These are phyloP conservation scores for Chloranthus sessilifolius DNA, from an alignment of 164 flowering plant species.

Conservation along the genomic window DNA sequence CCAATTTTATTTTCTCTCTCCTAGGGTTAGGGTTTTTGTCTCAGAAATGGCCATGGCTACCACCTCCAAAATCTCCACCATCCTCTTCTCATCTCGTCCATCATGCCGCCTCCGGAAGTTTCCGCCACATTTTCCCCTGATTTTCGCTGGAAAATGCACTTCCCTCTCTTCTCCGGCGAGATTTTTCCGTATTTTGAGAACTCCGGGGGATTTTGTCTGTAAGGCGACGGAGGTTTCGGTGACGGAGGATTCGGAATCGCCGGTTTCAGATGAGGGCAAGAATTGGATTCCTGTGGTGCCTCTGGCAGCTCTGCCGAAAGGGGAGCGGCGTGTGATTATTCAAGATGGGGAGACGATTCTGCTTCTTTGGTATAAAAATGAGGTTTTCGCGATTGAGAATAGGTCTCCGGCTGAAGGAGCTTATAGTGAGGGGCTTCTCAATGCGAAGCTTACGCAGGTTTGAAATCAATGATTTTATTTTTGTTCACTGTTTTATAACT, in stretches of 20 bases:
- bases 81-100: slow-evolving; percentile 15
- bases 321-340: slow-evolving; percentile 85
- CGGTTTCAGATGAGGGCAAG: slow-evolving; percentile 27
- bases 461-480: not conserved
- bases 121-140: slow-evolving; percentile 1
- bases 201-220: slow-evolving; percentile 23
- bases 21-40: not conserved
- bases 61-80: slow-evolving; percentile 22
- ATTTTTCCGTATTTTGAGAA: not conserved
- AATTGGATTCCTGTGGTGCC: slow-evolving; percentile 95
- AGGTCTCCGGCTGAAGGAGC: slow-evolving; percentile 95
- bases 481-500: too few relatives aligned
- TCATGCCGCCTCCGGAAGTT: slow-evolving; percentile 11
- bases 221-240: slow-evolving; percentile 71
- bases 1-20: slow-evolving; percentile 8
- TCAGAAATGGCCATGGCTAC: slow-evolving; percentile 27
- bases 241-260: slow-evolving; percentile 25
- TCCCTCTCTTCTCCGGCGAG: slow-evolving; percentile 11
- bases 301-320: slow-evolving; percentile 73
- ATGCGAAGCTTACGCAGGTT: slow-evolving; percentile 87
- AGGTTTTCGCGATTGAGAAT: slow-evolving; percentile 82
- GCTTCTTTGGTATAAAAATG: slow-evolving; percentile 83
- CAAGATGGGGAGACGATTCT: slow-evolving; percentile 79
- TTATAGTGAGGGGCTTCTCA: slow-evolving; percentile 77
- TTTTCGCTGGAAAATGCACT: slow-evolving; percentile 1